Conservation (phyloP, 2,329 filamentous ascomycete species). For the Thielaviopsis populi region DNA sequence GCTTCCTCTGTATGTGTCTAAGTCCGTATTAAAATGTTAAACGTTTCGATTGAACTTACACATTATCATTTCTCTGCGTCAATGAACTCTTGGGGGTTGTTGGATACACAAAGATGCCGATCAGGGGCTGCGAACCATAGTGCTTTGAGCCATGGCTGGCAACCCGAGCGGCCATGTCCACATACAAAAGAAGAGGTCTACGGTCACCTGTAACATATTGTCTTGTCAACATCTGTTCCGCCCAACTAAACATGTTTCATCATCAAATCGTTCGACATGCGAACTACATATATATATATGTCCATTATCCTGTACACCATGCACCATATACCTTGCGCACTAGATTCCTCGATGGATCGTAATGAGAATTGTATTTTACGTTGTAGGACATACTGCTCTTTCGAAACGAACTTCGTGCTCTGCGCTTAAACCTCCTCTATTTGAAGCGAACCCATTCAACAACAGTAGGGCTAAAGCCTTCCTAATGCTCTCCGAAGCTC, state of each 20-base stretch:
- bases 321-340: background rate
- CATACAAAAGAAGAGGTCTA: background rate
- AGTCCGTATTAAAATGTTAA: conserved; percentile 12
- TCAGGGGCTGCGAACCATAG: too few species aligned
- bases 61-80: background rate
- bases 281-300: background rate
- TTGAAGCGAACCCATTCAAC: too few species aligned
- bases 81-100: background rate
- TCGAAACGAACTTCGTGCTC: background rate
- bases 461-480: background rate
- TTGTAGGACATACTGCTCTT: too few species aligned
- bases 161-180: background rate
- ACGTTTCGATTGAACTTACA: background rate
- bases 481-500: background rate
- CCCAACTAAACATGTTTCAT: background rate
- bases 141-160: too few species aligned
- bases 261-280: background rate
- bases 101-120: too few species aligned
- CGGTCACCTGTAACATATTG: background rate
- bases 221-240: background rate
- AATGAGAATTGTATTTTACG: too few species aligned
- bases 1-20: background rate
- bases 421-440: conserved; percentile 2
- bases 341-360: too few species aligned
- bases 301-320: background rate